These are phyloP conservation scores for Xylariaceae sp. DNA, from an alignment of 2,329 filamentous ascomycete species.

Conservation along the genomic window DNA sequence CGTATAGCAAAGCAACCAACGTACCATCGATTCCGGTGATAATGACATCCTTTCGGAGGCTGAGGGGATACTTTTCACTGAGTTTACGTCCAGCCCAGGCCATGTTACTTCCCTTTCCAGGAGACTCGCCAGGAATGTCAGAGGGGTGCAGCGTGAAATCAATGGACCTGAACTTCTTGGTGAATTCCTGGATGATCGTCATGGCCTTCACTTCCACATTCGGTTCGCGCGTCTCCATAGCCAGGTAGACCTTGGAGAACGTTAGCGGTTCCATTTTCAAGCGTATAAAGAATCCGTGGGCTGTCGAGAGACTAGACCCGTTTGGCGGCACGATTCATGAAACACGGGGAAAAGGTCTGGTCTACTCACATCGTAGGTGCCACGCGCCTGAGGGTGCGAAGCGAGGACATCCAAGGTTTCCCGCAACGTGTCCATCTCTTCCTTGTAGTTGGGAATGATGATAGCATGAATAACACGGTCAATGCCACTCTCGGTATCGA, in stretches of 20 bases:
- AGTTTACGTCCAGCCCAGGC: constrained; percentile 64
- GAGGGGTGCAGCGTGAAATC: constrained; percentile 62
- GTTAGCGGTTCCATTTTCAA: constrained; percentile 8
- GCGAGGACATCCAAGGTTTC: constrained; percentile 66
- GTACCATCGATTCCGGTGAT: constrained; percentile 69
- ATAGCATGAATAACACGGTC: constrained; percentile 58
- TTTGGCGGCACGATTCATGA: background rate
- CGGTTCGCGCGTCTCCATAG: constrained; percentile 65
- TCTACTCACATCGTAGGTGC: constrained; percentile 62
- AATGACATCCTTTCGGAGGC: constrained; percentile 54
- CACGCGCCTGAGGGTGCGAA: constrained; percentile 57
- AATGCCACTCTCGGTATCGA: constrained; percentile 40
- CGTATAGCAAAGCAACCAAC: constrained; percentile 28
- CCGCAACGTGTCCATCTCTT: constrained; percentile 61
- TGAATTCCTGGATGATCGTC: constrained; percentile 56
- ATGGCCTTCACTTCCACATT: constrained; percentile 57
- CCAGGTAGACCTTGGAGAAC: constrained; percentile 56
- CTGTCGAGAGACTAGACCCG: background rate
- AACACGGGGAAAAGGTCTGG: background rate
- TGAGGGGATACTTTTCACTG: constrained; percentile 54
- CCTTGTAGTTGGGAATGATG: constrained; percentile 69
- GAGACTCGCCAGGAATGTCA: constrained; percentile 61
- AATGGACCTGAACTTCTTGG: constrained; percentile 60
- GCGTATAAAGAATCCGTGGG: background rate
- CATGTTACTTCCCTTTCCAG: constrained; percentile 70